Base-by-base conservation (phyloP, 768 basidiomycete species). In the Kwoniella shandongensis region DNA sequence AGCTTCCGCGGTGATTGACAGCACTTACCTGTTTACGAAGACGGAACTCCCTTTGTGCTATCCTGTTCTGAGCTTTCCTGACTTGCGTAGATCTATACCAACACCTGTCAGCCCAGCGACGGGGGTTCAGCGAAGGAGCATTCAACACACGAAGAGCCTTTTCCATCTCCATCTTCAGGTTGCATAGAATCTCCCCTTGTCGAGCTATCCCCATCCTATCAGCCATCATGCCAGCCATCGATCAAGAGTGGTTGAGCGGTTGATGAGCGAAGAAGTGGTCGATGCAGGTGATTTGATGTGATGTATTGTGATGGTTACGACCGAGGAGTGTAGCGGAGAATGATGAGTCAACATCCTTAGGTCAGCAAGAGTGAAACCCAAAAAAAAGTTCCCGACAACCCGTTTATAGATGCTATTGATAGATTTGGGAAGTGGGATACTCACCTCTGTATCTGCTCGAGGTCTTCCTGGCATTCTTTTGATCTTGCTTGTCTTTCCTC, bases 1-100 rank as follows among this genome's bases (percentile, higher is more conserved):
- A n/a, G 20, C 13, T n/a, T n/a, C n/a, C n/a, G n/a, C n/a, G n/a
- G 32, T 13, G 35, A 29, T 17, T 18, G 41, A 32, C n/a, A 18
- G 86, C 87, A 74, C 87, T 81, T 63, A 93, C 91, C 70, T 94
- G 92, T 74, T 96, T 96, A 67, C 92, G 81, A 49, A 92, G 79
- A 47, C 92, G 84, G 70, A 94, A 96, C 74, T 96, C 92, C 17
- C 92, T 83, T 73, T 94, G 92, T 1, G 92, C 92, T 51, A 94
- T 70, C 44, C 76, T 51, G 49, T 78, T 77, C 63, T 76, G 76
- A 15, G 69, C 73, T 40, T 76, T 72, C 32, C 77, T 44, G 13
- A 66, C 62, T 38, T 69, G 59, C 18, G 54, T 61, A 2, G 63
- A 61, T 8, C 59, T 61, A 38, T n/a, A n/a, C n/a, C n/a, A n/a